A percentile compares a stretch with the other conserved stretches of the same genome.
These are phyloP conservation scores for Neofusicoccum laricinum DNA, from an alignment of 2,329 filamentous ascomycete genomes.

Conservation along the genomic window DNA sequence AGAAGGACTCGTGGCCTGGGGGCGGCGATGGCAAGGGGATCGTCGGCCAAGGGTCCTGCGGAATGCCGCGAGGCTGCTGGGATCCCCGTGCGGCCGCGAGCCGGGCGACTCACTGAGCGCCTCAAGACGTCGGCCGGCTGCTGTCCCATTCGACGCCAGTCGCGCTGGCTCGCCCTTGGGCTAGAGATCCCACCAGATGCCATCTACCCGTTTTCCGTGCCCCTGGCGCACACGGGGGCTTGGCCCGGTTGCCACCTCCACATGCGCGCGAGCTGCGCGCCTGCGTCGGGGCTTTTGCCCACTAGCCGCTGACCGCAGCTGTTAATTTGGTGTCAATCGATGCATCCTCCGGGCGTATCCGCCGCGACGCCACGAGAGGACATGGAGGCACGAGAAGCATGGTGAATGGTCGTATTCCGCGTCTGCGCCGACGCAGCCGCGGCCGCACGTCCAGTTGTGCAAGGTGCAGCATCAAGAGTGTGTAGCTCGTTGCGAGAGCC, in stretches of 20 bases:
- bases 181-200: not conserved
- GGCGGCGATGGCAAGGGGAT: slow-evolving; percentile 10
- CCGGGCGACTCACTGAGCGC: not conserved
- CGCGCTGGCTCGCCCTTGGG: not conserved
- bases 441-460: not conserved
- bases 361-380: not conserved
- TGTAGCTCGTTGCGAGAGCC: slow-evolving; percentile 12
- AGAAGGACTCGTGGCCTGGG: slow-evolving; percentile 20
- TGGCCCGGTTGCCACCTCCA: not conserved
- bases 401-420: not conserved
- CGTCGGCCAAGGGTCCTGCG: slow-evolving; percentile 15
- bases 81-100: not conserved
- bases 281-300: not conserved
- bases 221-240: not conserved
- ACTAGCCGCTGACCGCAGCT: not conserved
- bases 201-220: not conserved
- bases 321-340: not conserved
- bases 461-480: slow-evolving; percentile 2
- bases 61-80: slow-evolving; percentile 3
- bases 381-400: not conserved
- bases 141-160: not conserved
- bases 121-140: not conserved
- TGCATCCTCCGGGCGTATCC: not conserved
- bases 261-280: not conserved
- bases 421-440: not conserved